Evolutionary conservation across 2,329 filamentous ascomycete species (phyloP), one percentile per base, ranked within the genome.

Genomic region (Fusarium succisae): DNA sequence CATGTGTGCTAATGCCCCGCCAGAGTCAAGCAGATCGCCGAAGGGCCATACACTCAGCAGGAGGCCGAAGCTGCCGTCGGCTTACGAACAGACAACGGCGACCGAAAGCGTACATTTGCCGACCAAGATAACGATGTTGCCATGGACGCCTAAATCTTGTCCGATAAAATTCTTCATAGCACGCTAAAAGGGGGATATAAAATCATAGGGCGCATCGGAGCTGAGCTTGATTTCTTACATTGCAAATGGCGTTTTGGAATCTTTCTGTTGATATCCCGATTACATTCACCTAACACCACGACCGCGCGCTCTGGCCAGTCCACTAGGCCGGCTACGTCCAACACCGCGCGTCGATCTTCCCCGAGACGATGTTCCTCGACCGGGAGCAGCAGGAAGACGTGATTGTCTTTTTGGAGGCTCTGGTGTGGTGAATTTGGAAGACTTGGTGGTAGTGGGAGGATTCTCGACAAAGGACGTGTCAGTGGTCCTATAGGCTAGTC

Each of bases 381-480:
- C 59, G 17, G 69, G 60, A 45, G 85, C 83, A 24, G 83, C 82
- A 11, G 87, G 86, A 13, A 88, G 79, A 47, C 86, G 86, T 14
- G 88, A 88, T 66, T 86, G 84, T 53, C 82, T 85, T 44, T 53
- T 54, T 20, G 59, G 60, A 37, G 76, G 51, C 63, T 79, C 84
- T 12, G 87, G 81, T 12, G 83, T 84, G 35, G 83, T 80, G 72
- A 85, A 86, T 69, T 84, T 88, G 32, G 87, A 82, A 24, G 86
- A 81, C 76, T 86, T 90, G 30, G 86, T 86, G 20, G 88, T 84
- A n/a, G 85, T 84, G 5, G 88, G 83, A 13, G 95, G 95, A 77
- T 98, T 94, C 39, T 98, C 94, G 63, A 98, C 91, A 79, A 98
- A 98, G 4, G 94, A 94, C 11, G 93, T 97, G 80, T 98, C 95